These are phyloP conservation scores for Nakazawaea populi DNA, from an alignment of 805 yeast species.

Conservation along the genomic window DNA sequence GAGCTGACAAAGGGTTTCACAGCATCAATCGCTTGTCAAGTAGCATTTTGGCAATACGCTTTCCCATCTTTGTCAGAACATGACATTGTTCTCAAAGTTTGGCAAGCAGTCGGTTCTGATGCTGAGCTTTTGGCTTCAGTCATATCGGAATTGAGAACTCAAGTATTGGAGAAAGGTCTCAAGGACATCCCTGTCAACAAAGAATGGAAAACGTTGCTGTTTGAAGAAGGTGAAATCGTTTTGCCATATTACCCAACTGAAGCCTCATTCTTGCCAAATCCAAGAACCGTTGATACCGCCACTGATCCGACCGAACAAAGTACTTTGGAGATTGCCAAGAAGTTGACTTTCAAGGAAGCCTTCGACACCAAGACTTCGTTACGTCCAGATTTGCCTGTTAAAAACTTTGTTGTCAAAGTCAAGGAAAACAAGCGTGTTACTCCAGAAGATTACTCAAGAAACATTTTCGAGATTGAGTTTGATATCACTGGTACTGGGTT, in stretches of 20 bases:
- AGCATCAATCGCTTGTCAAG: constrained; percentile 65
- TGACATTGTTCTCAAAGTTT: constrained; percentile 67
- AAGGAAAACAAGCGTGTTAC: constrained; percentile 90
- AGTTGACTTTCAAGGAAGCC: constrained; percentile 78
- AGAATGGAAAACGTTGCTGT: constrained; percentile 21
- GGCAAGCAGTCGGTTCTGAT: constrained; percentile 76
- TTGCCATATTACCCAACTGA: constrained; percentile 54
- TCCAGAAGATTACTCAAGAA: constrained; percentile 83
- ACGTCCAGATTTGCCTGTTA: constrained; percentile 86
- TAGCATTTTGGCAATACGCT: constrained; percentile 72
- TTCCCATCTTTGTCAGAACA: constrained; percentile 53
- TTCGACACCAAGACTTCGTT: constrained; percentile 49
- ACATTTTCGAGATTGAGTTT: constrained; percentile 94
- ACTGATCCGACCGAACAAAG: constrained; percentile 29
- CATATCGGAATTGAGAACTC: constrained; percentile 57
- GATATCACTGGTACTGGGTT: constrained; percentile 88
- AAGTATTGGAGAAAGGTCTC: constrained; percentile 41
- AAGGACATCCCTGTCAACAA: constrained; percentile 29
- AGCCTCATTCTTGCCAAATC: constrained; percentile 60
- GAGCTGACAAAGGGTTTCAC: constrained; percentile 75
- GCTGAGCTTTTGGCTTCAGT: constrained; percentile 76
- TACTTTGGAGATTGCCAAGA: constrained; percentile 52
- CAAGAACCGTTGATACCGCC: constrained; percentile 43
- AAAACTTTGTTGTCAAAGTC: constrained; percentile 82
- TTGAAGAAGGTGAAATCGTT: constrained; percentile 16